Evolutionary conservation across 208 protist genomes (phyloP).

Genomic region (Angomonas desouzai): DNA sequence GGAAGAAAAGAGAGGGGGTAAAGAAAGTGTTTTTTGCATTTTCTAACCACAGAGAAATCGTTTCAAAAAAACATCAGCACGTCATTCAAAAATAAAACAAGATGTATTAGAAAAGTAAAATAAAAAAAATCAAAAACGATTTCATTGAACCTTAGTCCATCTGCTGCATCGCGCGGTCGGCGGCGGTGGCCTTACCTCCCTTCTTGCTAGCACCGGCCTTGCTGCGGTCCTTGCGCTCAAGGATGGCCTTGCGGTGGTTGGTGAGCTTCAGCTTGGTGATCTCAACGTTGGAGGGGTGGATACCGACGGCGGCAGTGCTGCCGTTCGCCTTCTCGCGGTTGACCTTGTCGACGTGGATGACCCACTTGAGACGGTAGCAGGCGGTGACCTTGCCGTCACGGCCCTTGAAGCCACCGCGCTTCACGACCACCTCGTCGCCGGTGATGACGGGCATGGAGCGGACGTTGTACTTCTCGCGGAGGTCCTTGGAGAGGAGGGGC

Average conservation of each 20-base stretch:
- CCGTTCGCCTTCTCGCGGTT: conserved; percentile 97
- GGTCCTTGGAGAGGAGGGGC: conserved; percentile 98
- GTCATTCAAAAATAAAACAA: no score
- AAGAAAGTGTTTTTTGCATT: background rate
- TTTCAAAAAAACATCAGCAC: no score
- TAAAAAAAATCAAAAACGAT: conserved; percentile 13
- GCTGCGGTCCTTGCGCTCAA: conserved; percentile 93
- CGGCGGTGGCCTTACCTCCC: conserved; percentile 84
- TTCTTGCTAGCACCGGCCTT: conserved; percentile 90
- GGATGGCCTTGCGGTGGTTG: conserved; percentile 96
- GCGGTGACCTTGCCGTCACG: conserved; percentile 95
- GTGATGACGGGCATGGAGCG: conserved; percentile 98
- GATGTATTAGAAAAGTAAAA: conserved; percentile 15
- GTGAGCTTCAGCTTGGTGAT: conserved; percentile 99
- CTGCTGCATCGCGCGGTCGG: conserved; percentile 91
- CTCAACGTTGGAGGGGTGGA: conserved; percentile 99
- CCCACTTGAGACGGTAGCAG: conserved; percentile 98
- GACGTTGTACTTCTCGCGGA: conserved; percentile 98
- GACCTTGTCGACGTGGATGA: conserved; percentile 99
- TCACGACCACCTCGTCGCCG: conserved; percentile 98
- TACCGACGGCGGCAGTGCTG: conserved; percentile 89
- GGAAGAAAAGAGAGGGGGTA: background rate
- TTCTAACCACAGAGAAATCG: no score
- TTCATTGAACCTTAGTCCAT: conserved; percentile 73
- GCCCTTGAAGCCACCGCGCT: conserved; percentile 96